phyloP scores from a whole-genome alignment of 2,329 filamentous ascomycete genomes.

The Cordyceps sp. region DNA sequence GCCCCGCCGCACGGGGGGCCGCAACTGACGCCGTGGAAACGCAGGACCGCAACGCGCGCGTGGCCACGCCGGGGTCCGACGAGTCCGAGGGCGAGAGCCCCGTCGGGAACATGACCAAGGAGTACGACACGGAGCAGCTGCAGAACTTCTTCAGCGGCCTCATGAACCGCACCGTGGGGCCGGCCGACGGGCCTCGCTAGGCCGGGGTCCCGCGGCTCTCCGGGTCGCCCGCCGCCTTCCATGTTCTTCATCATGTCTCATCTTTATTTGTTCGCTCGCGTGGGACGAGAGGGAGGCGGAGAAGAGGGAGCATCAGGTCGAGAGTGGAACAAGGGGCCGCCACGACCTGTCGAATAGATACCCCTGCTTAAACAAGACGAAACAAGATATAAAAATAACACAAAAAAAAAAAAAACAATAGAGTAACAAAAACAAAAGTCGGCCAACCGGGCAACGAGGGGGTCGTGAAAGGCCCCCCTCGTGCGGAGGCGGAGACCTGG shows the following conservation, averaged over 20 bases:
- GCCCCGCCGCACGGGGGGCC: too few species aligned
- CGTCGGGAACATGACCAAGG: constrained; percentile 24
- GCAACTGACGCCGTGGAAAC: constrained; percentile 11
- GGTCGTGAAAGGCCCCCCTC: too few species aligned
- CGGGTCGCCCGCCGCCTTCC: too few species aligned
- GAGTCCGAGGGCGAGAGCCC: constrained; percentile 20
- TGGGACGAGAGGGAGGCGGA: not conserved
- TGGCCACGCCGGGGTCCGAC: constrained; percentile 25
- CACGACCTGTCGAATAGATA: constrained; percentile 23
- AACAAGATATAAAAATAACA: too few species aligned
- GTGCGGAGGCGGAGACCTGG: too few species aligned
- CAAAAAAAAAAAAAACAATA: too few species aligned
- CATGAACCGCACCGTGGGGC: constrained; percentile 33
- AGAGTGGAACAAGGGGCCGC: not conserved
- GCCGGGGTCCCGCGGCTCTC: too few species aligned
- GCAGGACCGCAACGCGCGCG: constrained; percentile 40
- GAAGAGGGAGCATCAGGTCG: not conserved
- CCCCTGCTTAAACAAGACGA: constrained; percentile 12
- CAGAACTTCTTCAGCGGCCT: constrained; percentile 42
- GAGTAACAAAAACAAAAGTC: too few species aligned
- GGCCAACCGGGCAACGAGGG: too few species aligned
- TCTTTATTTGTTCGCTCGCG: too few species aligned
- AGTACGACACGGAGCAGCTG: constrained; percentile 35
- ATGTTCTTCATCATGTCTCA: too few species aligned
- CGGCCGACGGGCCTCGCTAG: constrained; percentile 8